Evolutionary conservation across 345 rosid species (phyloP).

Genomic region (Mercurialis annua): DNA sequence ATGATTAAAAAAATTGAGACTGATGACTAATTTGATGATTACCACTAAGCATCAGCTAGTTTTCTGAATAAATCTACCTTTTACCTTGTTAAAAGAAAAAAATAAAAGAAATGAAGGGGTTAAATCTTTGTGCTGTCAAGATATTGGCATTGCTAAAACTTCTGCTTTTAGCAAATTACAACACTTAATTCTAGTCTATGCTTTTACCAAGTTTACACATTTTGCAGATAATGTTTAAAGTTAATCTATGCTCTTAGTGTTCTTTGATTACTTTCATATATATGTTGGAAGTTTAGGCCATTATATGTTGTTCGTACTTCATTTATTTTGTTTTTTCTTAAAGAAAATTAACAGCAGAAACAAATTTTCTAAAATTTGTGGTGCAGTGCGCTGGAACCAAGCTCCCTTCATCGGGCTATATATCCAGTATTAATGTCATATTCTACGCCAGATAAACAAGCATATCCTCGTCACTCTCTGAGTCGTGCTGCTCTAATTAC

Average conservation of each 20-base stretch:
- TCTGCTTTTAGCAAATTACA: no score
- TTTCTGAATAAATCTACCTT: no score
- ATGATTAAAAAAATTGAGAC: neutral
- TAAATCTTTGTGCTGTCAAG: neutral
- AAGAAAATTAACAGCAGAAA: neutral
- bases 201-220: neutral
- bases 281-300: neutral
- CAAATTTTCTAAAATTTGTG: constrained; percentile 7
- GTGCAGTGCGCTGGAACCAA: constrained; percentile 81
- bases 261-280: neutral
- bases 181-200: no score
- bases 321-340: neutral
- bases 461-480: constrained; percentile 88
- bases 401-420: constrained; percentile 83
- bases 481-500: constrained; percentile 89
- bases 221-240: neutral
- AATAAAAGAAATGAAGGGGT: no score
- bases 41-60: no score
- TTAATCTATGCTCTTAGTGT: neutral
- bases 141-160: neutral
- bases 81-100: no score
- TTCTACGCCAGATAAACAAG: constrained; percentile 76
- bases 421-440: constrained; percentile 76
- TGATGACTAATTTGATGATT: neutral
- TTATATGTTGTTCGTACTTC: neutral